These are phyloP conservation scores for Rhizopogon roseolus DNA, from an alignment of 768 basidiomycete genomes.

Conservation along the genomic window DNA sequence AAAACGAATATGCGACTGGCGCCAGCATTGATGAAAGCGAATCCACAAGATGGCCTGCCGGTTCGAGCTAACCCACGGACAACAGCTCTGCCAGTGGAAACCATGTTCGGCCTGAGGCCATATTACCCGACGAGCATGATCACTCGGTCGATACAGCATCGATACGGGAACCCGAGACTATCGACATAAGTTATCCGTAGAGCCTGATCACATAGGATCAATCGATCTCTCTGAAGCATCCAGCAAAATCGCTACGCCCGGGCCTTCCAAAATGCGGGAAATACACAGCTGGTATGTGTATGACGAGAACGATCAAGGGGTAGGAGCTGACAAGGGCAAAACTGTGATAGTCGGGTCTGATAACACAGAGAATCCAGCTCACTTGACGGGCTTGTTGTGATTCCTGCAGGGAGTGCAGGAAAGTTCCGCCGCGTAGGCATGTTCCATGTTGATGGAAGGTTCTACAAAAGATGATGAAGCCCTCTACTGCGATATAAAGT, in stretches of 20 bases:
- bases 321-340: not conserved
- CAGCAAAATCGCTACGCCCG: not conserved
- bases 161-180: not conserved
- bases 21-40: not conserved
- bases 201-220: not conserved
- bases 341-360: not conserved
- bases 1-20: not conserved
- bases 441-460: not conserved
- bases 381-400: not conserved
- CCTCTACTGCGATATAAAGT: not conserved
- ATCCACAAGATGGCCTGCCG: not conserved
- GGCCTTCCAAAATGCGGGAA: not conserved
- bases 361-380: not conserved
- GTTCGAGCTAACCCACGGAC: too few relatives aligned
- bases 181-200: not conserved
- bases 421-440: not conserved
- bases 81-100: not conserved
- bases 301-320: not conserved
- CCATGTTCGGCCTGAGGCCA: not conserved
- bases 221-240: not conserved
- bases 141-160: not conserved
- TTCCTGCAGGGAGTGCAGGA: not conserved
- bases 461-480: constrained; percentile 1
- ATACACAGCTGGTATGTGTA: constrained; percentile 1
- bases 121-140: not conserved